Evolutionary conservation across 176 grass and related monocot species (phyloP), one percentile per base, ranked within the genome.

Genomic region (Themeda triandra): DNA sequence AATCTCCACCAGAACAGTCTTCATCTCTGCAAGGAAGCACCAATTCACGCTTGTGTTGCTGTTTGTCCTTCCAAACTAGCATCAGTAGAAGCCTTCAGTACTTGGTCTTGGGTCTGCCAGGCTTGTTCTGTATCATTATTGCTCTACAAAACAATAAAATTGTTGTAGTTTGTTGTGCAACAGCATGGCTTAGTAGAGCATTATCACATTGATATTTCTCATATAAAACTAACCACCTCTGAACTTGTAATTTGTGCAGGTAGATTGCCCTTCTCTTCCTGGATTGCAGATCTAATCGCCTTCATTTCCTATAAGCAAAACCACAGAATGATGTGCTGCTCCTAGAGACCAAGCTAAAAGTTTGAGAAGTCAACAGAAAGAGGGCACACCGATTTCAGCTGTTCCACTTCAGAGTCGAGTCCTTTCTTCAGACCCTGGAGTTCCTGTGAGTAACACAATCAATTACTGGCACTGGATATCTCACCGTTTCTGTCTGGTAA

Each of bases 231-330:
- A 75, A 95, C 93, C 72, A 5, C 11, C 12, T 67, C 86, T 15
- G 36, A 89, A 46, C 76, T 80, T 70, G 42, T 69, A 29, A 65
- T 60, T 4, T 37, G 70, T 37, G 53, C 32, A 29, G 75, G 73
- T 78, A 78, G 73, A 66, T 71, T 64, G 14, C 13, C 67, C 82
- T 93, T 88, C 28, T 87, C 84, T 25, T 85, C 36, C 77, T 92
- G 77, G 63, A 93, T 66, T 3, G 53, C 84, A 49, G 72, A 79
- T 27, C 64, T 92, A 19, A 91, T 31, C 30, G 91, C 94, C 70
- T 84, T 86, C 51, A 93, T 81, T 87, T 96, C 87, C 94, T 96
- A 68, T 5, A 89, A 69, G 39, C 46, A 86, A 27, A 79, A 33
- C 5, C 1, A 81, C 12, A 23, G 48, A 23, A 30, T 48, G 66